Evolutionary conservation across 106 monocot species (phyloP), one percentile per base, ranked within the genome.

Genomic region (Dioscorea dumetorum): DNA sequence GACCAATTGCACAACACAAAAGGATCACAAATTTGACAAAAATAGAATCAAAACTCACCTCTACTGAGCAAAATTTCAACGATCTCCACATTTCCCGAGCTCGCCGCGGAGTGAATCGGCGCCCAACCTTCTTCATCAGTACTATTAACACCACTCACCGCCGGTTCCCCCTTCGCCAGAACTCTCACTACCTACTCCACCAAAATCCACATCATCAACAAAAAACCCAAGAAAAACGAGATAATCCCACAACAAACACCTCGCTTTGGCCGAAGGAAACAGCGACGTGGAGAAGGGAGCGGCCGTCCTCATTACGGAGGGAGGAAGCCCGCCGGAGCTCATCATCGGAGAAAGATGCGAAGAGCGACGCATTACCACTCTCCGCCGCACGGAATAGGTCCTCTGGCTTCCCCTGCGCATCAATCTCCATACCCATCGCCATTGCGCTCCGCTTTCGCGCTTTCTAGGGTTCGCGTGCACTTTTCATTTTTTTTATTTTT

Each of bases 91-190:
- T 89, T 63, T 24, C 91, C 92, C 23, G 80, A 78, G 66, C 97
- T 97, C 2, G 82, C 77, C 22, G 89, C 91, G 12, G 97, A 87
- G 74, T 89, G 97, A 56, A 97, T 53, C 22, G 97, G 92, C 33
- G 87, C 80, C 97, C 97, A 97, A 31, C 97, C 97, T 75, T 97
- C 97, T 59, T 97, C 97, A 33, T 97, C 97, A 10, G 51, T 77
- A 49, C 73, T 62, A 57, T 97, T 87, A 13, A 97, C 79, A 12
- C 78, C 80, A 51, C 76, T 84, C 8, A 70, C 61, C 35, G 66
- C 50, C 10, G 82, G 74, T 61, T 80, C 80, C 5, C 34, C 74
- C 17, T 60, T 69, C 33, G 92, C 67, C 11, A 97, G 72, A 56
- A 89, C 41, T 11, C 73, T 67, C 16, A 97, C 91, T n/a, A 97